A percentile compares a stretch with the other conserved stretches of the same genome.
These are phyloP conservation scores for Hypomontagnella submonticulosa DNA, from an alignment of 495 filamentous ascomycete genomes.

Conservation along the genomic window DNA sequence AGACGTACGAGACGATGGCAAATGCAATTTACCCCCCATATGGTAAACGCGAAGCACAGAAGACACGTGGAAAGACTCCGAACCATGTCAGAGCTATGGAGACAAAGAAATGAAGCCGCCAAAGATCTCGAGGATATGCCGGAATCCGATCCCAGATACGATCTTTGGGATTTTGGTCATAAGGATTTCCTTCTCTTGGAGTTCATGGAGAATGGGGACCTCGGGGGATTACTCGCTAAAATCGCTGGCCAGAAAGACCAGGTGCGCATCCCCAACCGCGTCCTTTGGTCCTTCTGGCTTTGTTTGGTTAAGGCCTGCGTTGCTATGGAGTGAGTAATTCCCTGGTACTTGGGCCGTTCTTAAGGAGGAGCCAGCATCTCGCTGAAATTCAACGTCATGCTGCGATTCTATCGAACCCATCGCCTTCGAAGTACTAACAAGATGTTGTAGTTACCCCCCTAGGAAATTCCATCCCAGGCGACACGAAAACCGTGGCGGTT, in stretches of 20 bases:
- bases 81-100: too few species aligned
- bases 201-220: conserved; percentile 25
- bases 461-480: conserved; percentile 36
- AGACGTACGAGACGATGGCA: background rate
- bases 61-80: background rate
- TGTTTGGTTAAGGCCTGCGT: conserved; percentile 37
- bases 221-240: conserved; percentile 17
- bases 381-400: background rate
- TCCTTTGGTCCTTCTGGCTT: conserved; percentile 41
- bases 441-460: conserved; percentile 25
- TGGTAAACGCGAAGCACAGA: background rate
- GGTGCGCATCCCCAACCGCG: conserved; percentile 18
- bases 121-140: too few species aligned
- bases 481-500: background rate
- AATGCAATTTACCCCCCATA: background rate
- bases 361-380: background rate
- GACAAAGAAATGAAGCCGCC: too few species aligned
- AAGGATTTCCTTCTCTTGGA: conserved; percentile 28
- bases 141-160: background rate
- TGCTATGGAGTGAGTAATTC: conserved; percentile 29
- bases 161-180: background rate
- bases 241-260: background rate
- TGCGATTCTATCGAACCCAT: background rate
- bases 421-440: background rate
- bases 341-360: background rate